A percentile compares a stretch with the other conserved stretches of the same genome.
These are phyloP conservation scores for Termitomyces sp. DNA, from an alignment of 768 basidiomycete species.

Conservation along the genomic window DNA sequence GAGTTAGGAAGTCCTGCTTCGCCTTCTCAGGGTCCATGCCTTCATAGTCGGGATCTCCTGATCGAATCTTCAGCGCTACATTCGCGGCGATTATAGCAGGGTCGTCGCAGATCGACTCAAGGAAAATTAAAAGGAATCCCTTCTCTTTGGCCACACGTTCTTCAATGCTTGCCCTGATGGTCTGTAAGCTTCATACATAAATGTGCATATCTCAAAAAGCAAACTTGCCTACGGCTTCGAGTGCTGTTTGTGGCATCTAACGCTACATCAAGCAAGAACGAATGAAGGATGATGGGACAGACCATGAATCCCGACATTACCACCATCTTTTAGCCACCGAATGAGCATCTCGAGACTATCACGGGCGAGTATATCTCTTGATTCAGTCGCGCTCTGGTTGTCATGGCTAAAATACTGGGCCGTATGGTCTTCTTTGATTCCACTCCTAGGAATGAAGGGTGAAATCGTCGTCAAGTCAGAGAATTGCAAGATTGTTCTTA, in stretches of 20 bases:
- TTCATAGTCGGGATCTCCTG: slow-evolving; percentile 97
- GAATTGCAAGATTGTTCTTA: slow-evolving; percentile 26
- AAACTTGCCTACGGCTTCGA: slow-evolving; percentile 56
- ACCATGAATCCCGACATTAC: slow-evolving; percentile 99
- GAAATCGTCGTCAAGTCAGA: not conserved
- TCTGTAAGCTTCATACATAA: not conserved
- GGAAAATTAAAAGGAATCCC: slow-evolving; percentile 84
- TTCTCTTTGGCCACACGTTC: slow-evolving; percentile 83
- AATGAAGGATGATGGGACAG: slow-evolving; percentile 11
- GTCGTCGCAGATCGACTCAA: slow-evolving; percentile 94
- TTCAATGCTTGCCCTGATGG: slow-evolving; percentile 72
- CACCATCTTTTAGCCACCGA: slow-evolving; percentile 90
- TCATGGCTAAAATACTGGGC: slow-evolving; percentile 87
- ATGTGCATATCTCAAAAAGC: not conserved
- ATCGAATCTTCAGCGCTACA: slow-evolving; percentile 91
- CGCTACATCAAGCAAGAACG: not conserved
- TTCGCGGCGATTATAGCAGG: slow-evolving; percentile 94
- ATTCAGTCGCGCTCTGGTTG: slow-evolving; percentile 71
- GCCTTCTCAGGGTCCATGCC: slow-evolving; percentile 83
- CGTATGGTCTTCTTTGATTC: slow-evolving; percentile 87
- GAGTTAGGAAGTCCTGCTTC: slow-evolving; percentile 82
- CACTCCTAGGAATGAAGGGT: slow-evolving; percentile 45
- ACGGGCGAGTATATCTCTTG: slow-evolving; percentile 79
- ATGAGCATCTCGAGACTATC: slow-evolving; percentile 96
- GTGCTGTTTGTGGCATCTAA: slow-evolving; percentile 97